A percentile compares a stretch with the other conserved stretches of the same genome.
phyloP scores from a whole-genome alignment of 1,284 basidiomycete genomes.

The Farysia itapuensis region DNA sequence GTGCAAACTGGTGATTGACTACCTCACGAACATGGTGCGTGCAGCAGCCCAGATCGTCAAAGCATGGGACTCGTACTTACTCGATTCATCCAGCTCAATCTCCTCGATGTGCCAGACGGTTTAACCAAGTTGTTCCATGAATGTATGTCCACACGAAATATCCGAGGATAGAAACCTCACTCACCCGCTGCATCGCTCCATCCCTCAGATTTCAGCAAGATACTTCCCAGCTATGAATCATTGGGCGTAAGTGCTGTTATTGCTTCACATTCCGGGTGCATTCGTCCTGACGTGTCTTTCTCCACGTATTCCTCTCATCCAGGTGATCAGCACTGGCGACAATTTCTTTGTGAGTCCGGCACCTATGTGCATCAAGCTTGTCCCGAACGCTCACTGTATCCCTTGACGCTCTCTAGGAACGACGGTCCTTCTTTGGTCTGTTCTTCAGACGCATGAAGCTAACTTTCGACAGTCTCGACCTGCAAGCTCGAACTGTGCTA shows the following conservation, averaged over 20 bases:
- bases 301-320: too few species aligned
- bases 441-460: slow-evolving; percentile 30
- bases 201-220: slow-evolving; percentile 10
- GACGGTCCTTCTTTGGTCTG: slow-evolving; percentile 38
- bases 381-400: too few species aligned
- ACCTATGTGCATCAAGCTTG: too few species aligned
- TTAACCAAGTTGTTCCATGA: slow-evolving; percentile 36
- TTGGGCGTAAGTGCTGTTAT: slow-evolving; percentile 6
- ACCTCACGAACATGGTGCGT: slow-evolving; percentile 16
- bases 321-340: background rate
- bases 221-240: slow-evolving; percentile 30
- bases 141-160: too few species aligned
- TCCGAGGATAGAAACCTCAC: too few species aligned
- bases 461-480: slow-evolving; percentile 33
- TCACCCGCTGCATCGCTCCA: background rate
- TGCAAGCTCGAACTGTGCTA: slow-evolving; percentile 22
- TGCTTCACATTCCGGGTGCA: too few species aligned
- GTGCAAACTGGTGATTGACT: slow-evolving; percentile 21
- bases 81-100: slow-evolving; percentile 3
- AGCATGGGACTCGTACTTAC: background rate
- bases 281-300: too few species aligned
- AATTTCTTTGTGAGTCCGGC: slow-evolving; percentile 1
- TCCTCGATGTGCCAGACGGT: slow-evolving; percentile 28
- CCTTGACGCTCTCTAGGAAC: slow-evolving; percentile 30
- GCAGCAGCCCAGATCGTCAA: background rate